phyloP scores from a whole-genome alignment of 2,329 filamentous ascomycete species.

The Raffaelea deltoideospora region DNA sequence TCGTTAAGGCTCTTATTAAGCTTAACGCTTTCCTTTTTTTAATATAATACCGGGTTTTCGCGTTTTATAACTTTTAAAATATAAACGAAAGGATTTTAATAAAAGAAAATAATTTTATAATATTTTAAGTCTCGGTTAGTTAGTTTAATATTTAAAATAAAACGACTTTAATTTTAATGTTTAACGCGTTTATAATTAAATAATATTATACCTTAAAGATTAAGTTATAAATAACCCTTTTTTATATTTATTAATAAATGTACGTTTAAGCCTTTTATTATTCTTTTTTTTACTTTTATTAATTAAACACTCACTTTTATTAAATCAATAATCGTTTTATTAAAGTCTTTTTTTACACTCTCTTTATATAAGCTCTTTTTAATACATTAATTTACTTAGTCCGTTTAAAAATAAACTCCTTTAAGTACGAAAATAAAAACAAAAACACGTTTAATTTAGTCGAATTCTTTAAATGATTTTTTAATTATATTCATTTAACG shows the following conservation, averaged over 20 bases:
- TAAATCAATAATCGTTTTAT: too few species aligned
- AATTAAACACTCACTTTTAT: too few species aligned
- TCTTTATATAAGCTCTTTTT: too few species aligned
- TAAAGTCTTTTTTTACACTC: too few species aligned
- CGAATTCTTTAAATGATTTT: not conserved
- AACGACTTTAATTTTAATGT: not conserved
- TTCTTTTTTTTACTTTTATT: not conserved
- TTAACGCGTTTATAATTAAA: not conserved
- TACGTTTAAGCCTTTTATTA: not conserved
- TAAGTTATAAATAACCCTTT: not conserved
- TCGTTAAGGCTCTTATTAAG: not conserved
- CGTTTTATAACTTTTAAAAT: not conserved
- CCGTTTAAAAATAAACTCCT: too few species aligned
- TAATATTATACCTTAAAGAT: not conserved
- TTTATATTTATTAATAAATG: not conserved
- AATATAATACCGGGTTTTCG: not conserved
- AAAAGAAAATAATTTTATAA: not conserved
- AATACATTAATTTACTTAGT: too few species aligned
- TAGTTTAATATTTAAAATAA: not conserved
- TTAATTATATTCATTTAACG: not conserved
- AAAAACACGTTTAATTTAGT: not conserved
- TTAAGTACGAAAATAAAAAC: too few species aligned
- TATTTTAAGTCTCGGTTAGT: not conserved
- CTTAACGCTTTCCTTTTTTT: not conserved
- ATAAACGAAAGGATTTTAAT: not conserved